Evolutionary conservation across 2,329 filamentous ascomycete species (phyloP).

Genomic region (Neofusicoccum ribis): DNA sequence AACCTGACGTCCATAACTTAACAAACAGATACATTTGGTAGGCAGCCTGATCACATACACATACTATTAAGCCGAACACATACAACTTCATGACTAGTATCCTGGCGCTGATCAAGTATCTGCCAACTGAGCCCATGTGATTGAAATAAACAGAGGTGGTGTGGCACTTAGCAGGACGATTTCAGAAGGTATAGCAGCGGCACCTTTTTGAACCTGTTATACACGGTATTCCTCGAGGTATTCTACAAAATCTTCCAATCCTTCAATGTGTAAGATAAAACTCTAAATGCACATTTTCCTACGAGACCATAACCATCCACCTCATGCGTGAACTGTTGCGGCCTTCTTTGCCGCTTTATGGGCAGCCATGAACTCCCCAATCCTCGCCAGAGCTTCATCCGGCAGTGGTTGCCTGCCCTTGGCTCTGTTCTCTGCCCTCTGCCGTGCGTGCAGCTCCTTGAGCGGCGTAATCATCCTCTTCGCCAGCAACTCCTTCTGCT

Average conservation of each 20-base stretch:
- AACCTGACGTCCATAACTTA: too few relatives aligned
- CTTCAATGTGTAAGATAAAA: not conserved
- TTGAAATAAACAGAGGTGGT: too few relatives aligned
- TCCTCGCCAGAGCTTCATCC: slow-evolving; percentile 40
- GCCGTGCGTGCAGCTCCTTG: slow-evolving; percentile 41
- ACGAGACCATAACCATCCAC: not conserved
- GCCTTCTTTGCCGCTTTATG: slow-evolving; percentile 20
- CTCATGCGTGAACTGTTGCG: slow-evolving; percentile 12
- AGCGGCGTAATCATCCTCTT: slow-evolving; percentile 49
- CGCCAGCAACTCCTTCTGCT: slow-evolving; percentile 36
- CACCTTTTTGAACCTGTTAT: not conserved
- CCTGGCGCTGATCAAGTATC: too few relatives aligned
- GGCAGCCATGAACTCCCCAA: slow-evolving; percentile 43
- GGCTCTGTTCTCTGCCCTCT: slow-evolving; percentile 16
- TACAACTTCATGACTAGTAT: too few relatives aligned
- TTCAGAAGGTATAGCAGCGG: not conserved
- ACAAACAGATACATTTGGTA: too few relatives aligned
- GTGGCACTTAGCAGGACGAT: not conserved
- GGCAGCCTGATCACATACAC: too few relatives aligned
- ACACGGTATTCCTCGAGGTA: not conserved
- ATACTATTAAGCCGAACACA: too few relatives aligned
- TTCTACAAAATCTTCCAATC: slow-evolving; percentile 9
- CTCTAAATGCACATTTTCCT: not conserved
- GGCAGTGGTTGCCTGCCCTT: slow-evolving; percentile 38
- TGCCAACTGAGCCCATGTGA: too few relatives aligned